Base-by-base conservation (phyloP, 108 stramenopile genomes). In the Pelagomonas calceolata region DNA sequence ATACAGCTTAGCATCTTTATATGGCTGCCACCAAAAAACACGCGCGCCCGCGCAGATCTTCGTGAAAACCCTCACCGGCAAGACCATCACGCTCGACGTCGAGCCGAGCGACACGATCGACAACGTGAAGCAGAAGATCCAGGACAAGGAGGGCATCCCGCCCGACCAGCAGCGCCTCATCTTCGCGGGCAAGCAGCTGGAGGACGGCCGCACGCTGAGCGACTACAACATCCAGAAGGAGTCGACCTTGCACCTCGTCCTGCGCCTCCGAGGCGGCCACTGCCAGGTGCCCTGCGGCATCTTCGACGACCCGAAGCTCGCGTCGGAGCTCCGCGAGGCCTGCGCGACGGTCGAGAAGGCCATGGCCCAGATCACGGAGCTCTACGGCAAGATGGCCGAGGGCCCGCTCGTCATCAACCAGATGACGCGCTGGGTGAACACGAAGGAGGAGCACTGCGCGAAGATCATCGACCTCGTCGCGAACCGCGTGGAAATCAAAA, bases 151-250 rank as follows among this genome's bases (percentile, higher is more conserved):
- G 81, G 94, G 94, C 73, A 93, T 95, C 74, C 94, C 94, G 64
- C 94, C 92, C 75, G 92, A 93, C 85, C 92, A 95, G 76, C 94
- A 95, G 78, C 91, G 94, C 86, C 87, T 96, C 68, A 94, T 94
- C 83, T 94, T 94, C 74, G 95, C 91, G 70, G 95, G 95, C 78
- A 94, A 96, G 88, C 95, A 94, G 84, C 86, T 96, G 73, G 93
- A 94, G 83, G 93, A 94, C 77, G 93, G 89, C 72, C 94, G 92
- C 73, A 90, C 94, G 31, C 77, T 95, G 64, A 88, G 83, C n/a
- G 92, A 94, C 80, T 95, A 95, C 94, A 95, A 94, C 87, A 95
- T 98, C 81, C 94, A 96, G 82, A 94, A 94, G 88, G 96, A 95
- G 81, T 90, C 92, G 64, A 94, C 94, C 34, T 85, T 95, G 66